phyloP scores from a whole-genome alignment of 2,329 filamentous ascomycete species.

The Polytolypa hystricis region DNA sequence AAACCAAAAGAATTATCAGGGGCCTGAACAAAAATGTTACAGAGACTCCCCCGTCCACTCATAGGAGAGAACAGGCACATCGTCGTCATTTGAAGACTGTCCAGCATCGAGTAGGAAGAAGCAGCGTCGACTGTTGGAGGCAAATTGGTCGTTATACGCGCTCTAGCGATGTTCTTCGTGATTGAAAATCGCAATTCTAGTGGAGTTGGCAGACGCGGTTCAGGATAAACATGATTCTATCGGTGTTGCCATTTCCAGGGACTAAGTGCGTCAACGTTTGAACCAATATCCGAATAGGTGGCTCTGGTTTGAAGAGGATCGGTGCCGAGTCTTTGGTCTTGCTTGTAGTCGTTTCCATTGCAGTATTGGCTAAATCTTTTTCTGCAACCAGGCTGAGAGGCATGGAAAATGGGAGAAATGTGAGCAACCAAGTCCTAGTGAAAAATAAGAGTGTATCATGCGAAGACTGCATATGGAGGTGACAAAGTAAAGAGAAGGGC shows the following conservation, averaged over 20 bases:
- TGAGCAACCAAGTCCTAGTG: too few species aligned
- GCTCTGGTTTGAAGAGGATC: background rate
- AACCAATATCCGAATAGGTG: constrained; percentile 3
- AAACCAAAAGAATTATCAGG: background rate
- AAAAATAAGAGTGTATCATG: too few species aligned
- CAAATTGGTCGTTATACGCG: background rate
- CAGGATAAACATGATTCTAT: background rate
- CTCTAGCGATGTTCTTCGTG: background rate
- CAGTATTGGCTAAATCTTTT: too few species aligned
- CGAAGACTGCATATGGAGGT: too few species aligned
- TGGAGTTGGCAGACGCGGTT: constrained; percentile 1
- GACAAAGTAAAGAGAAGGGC: too few species aligned
- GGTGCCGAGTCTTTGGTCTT: background rate
- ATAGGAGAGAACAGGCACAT: constrained; percentile 2
- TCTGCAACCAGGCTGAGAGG: too few species aligned
- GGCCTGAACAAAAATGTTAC: background rate
- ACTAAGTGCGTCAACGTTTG: constrained; percentile 2
- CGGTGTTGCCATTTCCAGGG: background rate
- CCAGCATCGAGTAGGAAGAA: constrained; percentile 3
- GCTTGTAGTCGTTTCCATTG: constrained; percentile 3
- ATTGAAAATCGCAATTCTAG: background rate
- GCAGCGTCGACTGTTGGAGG: background rate
- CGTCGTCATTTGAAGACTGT: constrained; percentile 4
- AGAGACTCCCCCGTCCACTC: constrained; percentile 4
- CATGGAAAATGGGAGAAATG: too few species aligned